A percentile compares a stretch with the other conserved stretches of the same genome.
These are phyloP conservation scores for Cyberlindnera petersonii DNA, from an alignment of 805 yeast genomes.

Conservation along the genomic window DNA sequence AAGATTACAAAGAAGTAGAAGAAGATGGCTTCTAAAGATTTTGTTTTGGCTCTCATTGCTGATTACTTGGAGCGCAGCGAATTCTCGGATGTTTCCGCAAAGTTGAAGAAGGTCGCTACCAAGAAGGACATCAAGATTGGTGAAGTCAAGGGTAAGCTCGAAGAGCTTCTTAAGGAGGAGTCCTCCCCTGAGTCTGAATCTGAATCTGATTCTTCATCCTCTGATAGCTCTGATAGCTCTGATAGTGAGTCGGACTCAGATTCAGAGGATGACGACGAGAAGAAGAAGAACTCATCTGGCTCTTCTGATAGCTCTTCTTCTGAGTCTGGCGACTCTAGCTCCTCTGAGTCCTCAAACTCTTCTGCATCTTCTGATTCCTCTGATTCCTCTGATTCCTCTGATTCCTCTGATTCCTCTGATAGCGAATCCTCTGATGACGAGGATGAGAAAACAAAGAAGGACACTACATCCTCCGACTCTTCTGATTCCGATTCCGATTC, in stretches of 20 bases:
- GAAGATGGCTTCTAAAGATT: conserved; percentile 24
- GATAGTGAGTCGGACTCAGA: conserved; percentile 1
- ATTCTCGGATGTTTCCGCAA: conserved; percentile 15
- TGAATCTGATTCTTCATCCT: conserved; percentile 3
- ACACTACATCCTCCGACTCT: conserved; percentile 16
- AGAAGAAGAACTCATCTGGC: not conserved
- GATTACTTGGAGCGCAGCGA: conserved; percentile 25
- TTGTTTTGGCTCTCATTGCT: conserved; percentile 18
- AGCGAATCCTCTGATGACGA: conserved; percentile 19
- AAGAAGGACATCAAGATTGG: conserved; percentile 19
- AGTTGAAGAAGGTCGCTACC: conserved; percentile 19
- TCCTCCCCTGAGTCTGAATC: conserved; percentile 1
- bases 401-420: conserved; percentile 18
- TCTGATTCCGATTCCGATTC: conserved; percentile 20
- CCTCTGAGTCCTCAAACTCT: conserved; percentile 6
- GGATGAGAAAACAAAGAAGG: no score
- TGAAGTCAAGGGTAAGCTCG: conserved; percentile 14
- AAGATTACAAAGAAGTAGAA: not conserved
- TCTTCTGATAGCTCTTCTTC: conserved; percentile 6
- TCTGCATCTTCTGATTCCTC: conserved; percentile 16
- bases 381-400: conserved; percentile 19
- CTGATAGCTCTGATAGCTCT: conserved; percentile 2
- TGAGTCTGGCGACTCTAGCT: conserved; percentile 22
- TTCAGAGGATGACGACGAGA: not conserved
- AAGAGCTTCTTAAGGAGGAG: conserved; percentile 12